Conservation (phyloP, 257 asterid genomes). For the Jacaranda copaia region DNA sequence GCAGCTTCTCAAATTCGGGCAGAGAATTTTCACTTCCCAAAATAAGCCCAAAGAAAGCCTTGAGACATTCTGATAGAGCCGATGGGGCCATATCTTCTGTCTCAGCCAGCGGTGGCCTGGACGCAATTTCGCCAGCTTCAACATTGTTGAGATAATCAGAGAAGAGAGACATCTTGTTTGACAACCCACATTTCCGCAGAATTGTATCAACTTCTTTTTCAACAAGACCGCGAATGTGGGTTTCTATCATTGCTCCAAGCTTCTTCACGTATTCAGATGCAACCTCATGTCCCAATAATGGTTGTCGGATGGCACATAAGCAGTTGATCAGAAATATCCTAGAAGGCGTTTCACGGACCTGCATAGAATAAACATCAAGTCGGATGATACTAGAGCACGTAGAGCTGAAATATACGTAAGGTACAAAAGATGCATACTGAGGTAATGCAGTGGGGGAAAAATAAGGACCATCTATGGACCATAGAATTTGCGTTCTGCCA, state of each 20-base stretch:
- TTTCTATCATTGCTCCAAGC: conserved; percentile 78
- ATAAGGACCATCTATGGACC: background rate
- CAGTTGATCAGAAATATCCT: conserved; percentile 92
- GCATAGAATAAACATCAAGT: conserved; percentile 39
- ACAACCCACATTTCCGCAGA: conserved; percentile 75
- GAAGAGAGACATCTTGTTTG: conserved; percentile 78
- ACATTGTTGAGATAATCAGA: conserved; percentile 42
- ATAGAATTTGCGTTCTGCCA: background rate
- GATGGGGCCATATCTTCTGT: conserved; percentile 71
- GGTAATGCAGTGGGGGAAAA: background rate
- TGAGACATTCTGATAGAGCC: conserved; percentile 80
- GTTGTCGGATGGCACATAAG: conserved; percentile 87
- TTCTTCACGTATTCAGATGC: conserved; percentile 81
- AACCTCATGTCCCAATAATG: conserved; percentile 73
- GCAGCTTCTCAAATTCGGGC: conserved; percentile 94
- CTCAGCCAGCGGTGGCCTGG: conserved; percentile 68
- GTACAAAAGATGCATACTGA: background rate
- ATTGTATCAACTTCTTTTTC: conserved; percentile 81
- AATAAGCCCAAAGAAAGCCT: conserved; percentile 84
- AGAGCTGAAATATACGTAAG: background rate
- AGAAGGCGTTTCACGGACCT: conserved; percentile 90
- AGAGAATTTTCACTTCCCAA: conserved; percentile 82
- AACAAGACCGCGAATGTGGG: conserved; percentile 72
- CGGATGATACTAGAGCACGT: conserved; percentile 3
- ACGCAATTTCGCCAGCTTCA: conserved; percentile 36